A percentile compares a stretch with the other conserved stretches of the same genome.
phyloP scores from a whole-genome alignment of 73 alveolate genomes.

The Blepharisma japonicum region DNA sequence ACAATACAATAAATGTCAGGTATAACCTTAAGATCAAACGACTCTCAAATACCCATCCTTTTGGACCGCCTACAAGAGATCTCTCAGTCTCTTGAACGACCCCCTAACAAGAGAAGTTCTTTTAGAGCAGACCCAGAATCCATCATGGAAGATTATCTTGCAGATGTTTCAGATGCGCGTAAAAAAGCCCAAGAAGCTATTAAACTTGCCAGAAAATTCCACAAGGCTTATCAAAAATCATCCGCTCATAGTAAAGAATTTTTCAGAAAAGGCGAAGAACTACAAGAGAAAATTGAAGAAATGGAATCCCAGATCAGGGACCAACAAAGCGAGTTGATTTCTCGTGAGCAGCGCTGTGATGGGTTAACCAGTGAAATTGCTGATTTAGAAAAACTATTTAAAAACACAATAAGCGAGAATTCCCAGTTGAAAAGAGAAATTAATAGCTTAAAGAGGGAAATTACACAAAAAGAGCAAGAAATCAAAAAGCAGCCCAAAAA shows the following conservation, averaged over 20 bases:
- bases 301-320: background rate
- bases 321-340: background rate
- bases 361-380: background rate
- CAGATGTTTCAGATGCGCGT: background rate
- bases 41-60: too few relatives aligned
- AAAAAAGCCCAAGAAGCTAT: constrained; percentile 13
- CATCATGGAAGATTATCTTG: too few relatives aligned
- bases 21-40: too few relatives aligned
- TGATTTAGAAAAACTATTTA: constrained; percentile 2
- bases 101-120: too few relatives aligned
- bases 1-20: too few relatives aligned
- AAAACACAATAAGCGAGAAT: background rate
- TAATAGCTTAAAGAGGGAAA: background rate
- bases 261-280: background rate
- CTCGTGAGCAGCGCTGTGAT: background rate
- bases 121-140: too few relatives aligned
- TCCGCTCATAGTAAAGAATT: background rate
- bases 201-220: background rate
- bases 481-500: background rate
- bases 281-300: background rate
- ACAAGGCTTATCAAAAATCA: background rate
- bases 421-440: background rate
- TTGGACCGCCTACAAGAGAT: too few relatives aligned
- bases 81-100: too few relatives aligned
- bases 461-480: background rate